Evolutionary conservation across 805 yeast species (phyloP).

Genomic region (Starmera caribaea): DNA sequence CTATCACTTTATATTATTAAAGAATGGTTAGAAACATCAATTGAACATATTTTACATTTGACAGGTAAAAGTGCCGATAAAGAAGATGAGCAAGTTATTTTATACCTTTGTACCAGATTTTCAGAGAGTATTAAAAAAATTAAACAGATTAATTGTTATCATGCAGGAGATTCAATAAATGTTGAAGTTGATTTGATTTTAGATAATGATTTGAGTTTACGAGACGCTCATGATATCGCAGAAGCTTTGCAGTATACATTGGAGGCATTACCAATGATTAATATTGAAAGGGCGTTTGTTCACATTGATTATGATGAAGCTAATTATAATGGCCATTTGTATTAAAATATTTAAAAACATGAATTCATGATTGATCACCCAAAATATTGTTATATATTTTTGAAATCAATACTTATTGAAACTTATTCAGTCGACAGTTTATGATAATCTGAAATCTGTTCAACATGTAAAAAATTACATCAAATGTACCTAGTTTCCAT

Average conservation of each 20-base stretch:
- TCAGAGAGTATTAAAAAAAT: conserved; percentile 57
- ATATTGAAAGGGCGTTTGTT: conserved; percentile 74
- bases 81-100: conserved; percentile 52
- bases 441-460: too few species aligned
- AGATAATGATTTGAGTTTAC: conserved; percentile 38
- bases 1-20: conserved; percentile 52
- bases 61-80: conserved; percentile 65
- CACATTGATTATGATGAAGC: conserved; percentile 53
- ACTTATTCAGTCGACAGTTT: too few species aligned
- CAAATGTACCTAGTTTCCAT: too few species aligned
- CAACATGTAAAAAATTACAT: too few species aligned
- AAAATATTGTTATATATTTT: too few species aligned
- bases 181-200: conserved; percentile 70
- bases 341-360: too few species aligned
- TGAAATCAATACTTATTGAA: too few species aligned
- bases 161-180: conserved; percentile 66
- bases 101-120: conserved; percentile 60
- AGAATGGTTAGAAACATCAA: conserved; percentile 56
- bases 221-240: conserved; percentile 72
- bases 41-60: conserved; percentile 64
- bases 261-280: conserved; percentile 65
- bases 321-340: conserved; percentile 29
- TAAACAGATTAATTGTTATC: conserved; percentile 62
- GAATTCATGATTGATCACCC: too few species aligned
- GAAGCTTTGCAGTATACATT: conserved; percentile 75